Base-by-base conservation (phyloP, 306 rosid species). In the Dryas alaskensis region DNA sequence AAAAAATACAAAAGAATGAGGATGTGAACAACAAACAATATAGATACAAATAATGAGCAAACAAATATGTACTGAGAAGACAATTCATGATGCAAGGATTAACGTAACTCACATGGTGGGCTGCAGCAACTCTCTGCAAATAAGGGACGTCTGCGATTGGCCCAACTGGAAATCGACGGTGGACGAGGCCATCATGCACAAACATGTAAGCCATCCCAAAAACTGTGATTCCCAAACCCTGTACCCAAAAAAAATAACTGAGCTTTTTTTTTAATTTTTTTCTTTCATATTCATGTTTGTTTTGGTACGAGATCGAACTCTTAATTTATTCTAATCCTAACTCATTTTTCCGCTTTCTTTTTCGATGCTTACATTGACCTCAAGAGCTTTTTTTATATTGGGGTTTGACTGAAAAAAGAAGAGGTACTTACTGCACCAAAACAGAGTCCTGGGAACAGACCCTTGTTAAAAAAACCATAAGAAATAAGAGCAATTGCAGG, bases 171-270 rank as follows among this genome's bases (percentile, higher is more conserved):
- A 93, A 93, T 75, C 98, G 92, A 67, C 68, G 90, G 64, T 93
- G 98, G 46, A 91, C 98, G 46, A 93, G 87, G 0, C 98, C 98
- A 27, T 93, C 98, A n/a, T 93, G 98, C 9, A 93, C 96, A 73
- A 91, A 89, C 98, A 93, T 93, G 78, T 93, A 93, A 16, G 98
- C 98, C 82, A 93, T 89, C 10, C 98, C 98, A 79, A 91, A 93
- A 8, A 84, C 84, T 0, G 97, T 93, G 60, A 93, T 91, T 61
- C 98, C 98, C 27, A 93, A 81, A 65, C 98, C 97, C 98, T 93
- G 79, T 52, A 17, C 16, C 1, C 47, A 61, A 40, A 11, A 6
- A 48, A 39, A 14, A 37, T 72, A 72, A 61, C 43, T 42, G 13
- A 4, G n/a, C 49, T 3, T 16, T 1, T 7, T 22, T 22, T 22